phyloP scores from a whole-genome alignment of 2,329 filamentous ascomycete genomes.

The Sporothrix variecibatus region DNA sequence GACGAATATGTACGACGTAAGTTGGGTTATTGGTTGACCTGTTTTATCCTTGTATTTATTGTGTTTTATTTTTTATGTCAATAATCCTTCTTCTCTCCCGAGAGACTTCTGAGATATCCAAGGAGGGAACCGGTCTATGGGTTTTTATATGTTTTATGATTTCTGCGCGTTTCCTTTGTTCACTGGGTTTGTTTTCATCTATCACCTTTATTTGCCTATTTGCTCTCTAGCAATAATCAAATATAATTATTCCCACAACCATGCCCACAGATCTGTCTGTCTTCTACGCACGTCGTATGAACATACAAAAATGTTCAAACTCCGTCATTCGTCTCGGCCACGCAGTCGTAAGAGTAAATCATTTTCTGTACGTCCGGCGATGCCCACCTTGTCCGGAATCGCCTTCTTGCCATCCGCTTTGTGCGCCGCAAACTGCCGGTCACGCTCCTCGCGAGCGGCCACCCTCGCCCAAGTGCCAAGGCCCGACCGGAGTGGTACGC shows the following conservation, averaged over 20 bases:
- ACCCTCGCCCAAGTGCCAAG: conserved; percentile 59
- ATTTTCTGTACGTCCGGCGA: conserved; percentile 68
- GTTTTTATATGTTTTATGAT: background rate
- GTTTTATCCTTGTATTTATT: background rate
- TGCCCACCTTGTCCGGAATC: conserved; percentile 68
- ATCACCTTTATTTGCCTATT: background rate
- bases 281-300: conserved; percentile 32
- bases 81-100: background rate
- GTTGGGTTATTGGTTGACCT: background rate
- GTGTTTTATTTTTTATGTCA: background rate
- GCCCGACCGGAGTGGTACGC: conserved; percentile 55
- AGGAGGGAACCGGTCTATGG: background rate
- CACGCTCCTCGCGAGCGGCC: conserved; percentile 60
- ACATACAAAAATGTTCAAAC: conserved; percentile 54
- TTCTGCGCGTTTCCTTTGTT: background rate
- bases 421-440: conserved; percentile 56
- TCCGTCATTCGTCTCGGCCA: conserved; percentile 54
- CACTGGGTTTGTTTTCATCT: too few species aligned
- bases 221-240: conserved; percentile 8
- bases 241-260: too few species aligned
- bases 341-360: conserved; percentile 66
- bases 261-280: background rate
- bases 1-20: background rate
- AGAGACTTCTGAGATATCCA: conserved; percentile 5
- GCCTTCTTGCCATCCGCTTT: conserved; percentile 47